Base-by-base conservation (phyloP, 1,284 basidiomycete species). In the Gymnopus androsaceus region DNA sequence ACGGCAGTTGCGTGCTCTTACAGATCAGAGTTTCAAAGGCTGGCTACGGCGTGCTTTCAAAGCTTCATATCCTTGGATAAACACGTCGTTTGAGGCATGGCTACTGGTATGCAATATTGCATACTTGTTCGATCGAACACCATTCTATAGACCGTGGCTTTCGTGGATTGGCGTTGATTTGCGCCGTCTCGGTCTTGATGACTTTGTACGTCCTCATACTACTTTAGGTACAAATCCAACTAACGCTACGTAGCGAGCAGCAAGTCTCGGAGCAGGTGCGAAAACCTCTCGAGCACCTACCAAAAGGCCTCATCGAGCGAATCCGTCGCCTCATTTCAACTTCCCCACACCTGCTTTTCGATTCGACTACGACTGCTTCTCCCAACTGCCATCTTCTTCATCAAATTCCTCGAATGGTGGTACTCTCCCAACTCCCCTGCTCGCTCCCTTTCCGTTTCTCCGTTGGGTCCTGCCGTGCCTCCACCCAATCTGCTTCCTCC, bases 381-480 rank as follows among this genome's bases (percentile, higher is more conserved):
- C 9, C 94, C 97, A 2, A 91, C 92, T 3, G 88, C 94, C 33
- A 95, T 99, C 59, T 97, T 99, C 71, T 90, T 94, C 69, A 83
- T 99, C 78, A 98, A 97, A 72, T 96, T 99, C 72, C 79, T 98
- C 30, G 95, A 99, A 73, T 99, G 97, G 95, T 99, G 97, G 95
- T 99, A 98, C 72, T 96, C 94, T 15, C 92, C 95, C 8, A 84
- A 85, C 28, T 98, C 95, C 2, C 95, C 95, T n/a, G 82, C 88
- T 60, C 80, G 85, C 55, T 79, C 84, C 42, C 67, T 89, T 54
- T 77, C 83, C 25, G 72, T 79, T 37, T 79, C 84, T 23, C 84
- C 82, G 44, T 77, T 78, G 58, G 85, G 83, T 19, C 89, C 87
- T 17, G 77, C 83, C 0, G 81, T 94, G 33, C 87, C 90, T 56